Conservation (phyloP, 371 early-diverging fungal genomes). For the Mortierella sp. region DNA sequence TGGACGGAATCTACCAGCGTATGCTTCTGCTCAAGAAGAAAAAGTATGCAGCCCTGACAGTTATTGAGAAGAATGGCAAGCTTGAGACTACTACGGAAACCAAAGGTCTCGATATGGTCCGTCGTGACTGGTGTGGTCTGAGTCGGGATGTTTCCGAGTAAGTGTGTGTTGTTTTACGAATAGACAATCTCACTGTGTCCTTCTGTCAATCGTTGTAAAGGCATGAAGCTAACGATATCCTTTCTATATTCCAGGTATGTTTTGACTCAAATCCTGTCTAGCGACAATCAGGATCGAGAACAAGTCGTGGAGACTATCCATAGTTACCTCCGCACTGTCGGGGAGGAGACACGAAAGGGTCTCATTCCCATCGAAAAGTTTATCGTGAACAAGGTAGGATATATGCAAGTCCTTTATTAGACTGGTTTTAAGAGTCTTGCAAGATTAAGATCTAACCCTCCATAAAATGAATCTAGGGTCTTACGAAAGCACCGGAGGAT, state of each 20-base stretch:
- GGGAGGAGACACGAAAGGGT: constrained; percentile 79
- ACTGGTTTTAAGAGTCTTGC: not conserved
- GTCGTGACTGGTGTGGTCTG: constrained; percentile 98
- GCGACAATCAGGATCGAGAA: constrained; percentile 74
- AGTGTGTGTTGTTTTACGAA: constrained; percentile 15
- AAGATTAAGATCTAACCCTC: not conserved
- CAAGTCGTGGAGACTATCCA: constrained; percentile 85
- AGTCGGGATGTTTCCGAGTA: constrained; percentile 90
- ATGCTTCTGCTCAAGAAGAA: constrained; percentile 99
- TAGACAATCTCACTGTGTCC: not conserved
- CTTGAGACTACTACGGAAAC: constrained; percentile 82
- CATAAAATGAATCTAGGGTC: constrained; percentile 61
- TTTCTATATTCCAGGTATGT: constrained; percentile 67
- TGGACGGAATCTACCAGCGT: constrained; percentile 96
- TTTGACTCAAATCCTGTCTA: constrained; percentile 82
- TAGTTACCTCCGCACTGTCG: constrained; percentile 76
- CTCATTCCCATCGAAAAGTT: constrained; percentile 87
- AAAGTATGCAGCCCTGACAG: constrained; percentile 96
- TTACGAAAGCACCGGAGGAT: constrained; percentile 94
- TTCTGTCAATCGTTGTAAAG: not conserved
- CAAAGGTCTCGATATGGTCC: constrained; percentile 98
- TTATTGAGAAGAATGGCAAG: constrained; percentile 77
- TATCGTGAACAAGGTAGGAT: constrained; percentile 90
- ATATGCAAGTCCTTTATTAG: not conserved
- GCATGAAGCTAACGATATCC: not conserved